phyloP scores from a whole-genome alignment of 352 stramenopile species.

The Phytophthora melonis region DNA sequence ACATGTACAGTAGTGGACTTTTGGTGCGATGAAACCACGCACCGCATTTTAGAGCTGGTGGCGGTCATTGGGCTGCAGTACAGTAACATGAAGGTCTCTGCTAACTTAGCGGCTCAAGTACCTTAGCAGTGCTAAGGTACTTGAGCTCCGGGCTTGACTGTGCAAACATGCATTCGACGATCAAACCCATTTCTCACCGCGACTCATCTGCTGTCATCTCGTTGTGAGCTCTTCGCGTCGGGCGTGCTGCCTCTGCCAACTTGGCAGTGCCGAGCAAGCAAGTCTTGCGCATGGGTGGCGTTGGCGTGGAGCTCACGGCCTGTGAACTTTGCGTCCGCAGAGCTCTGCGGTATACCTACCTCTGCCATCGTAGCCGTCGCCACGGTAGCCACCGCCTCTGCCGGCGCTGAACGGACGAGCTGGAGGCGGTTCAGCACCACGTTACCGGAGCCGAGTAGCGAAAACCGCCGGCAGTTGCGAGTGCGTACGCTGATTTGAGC shows the following conservation, averaged over 20 bases:
- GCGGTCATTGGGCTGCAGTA: too few species aligned
- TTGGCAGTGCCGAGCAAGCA: neutral
- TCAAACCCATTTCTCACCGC: conserved; percentile 14
- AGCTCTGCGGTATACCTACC: neutral
- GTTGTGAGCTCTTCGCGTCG: conserved; percentile 15
- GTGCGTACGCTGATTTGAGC: conserved; percentile 29
- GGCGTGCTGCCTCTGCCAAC: conserved; percentile 17
- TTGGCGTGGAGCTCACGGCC: neutral
- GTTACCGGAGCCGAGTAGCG: conserved; percentile 3
- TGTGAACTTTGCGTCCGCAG: neutral
- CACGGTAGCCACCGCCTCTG: conserved; percentile 15
- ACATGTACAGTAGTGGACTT: neutral
- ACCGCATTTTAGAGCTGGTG: too few species aligned
- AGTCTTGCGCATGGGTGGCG: neutral
- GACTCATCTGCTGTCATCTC: conserved; percentile 22
- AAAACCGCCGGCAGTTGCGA: conserved; percentile 13
- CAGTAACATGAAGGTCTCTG: too few species aligned
- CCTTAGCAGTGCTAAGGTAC: too few species aligned
- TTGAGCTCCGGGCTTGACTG: neutral
- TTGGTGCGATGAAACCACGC: too few species aligned
- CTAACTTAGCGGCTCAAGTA: too few species aligned
- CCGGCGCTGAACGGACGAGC: conserved; percentile 10
- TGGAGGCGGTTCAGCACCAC: conserved; percentile 17
- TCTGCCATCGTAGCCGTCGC: neutral
- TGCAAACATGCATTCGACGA: conserved; percentile 8